These are phyloP conservation scores for Deuterostichococcus epilithicus DNA, from an alignment of 139 green algal species.

Conservation along the genomic window DNA sequence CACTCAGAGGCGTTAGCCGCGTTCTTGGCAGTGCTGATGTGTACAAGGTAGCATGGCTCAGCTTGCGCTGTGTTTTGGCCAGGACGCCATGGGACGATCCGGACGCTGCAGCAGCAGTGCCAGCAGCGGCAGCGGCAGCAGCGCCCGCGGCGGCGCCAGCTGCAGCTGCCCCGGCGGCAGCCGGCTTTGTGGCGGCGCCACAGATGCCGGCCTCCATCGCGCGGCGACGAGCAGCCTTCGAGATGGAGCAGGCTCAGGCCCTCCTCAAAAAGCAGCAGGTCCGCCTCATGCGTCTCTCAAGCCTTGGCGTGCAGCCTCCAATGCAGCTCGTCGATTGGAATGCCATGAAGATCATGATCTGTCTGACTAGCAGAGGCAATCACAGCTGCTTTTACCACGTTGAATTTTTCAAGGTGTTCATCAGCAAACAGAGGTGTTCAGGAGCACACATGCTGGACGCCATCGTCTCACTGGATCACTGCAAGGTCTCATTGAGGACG, in stretches of 20 bases:
- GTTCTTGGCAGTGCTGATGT: neutral
- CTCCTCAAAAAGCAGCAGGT: neutral
- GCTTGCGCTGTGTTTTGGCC: neutral
- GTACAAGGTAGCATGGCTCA: too few relatives aligned
- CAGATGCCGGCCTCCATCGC: constrained; percentile 4
- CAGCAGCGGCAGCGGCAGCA: neutral
- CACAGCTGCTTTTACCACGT: too few relatives aligned
- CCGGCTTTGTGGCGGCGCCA: neutral
- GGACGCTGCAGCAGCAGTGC: neutral
- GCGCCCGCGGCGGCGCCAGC: constrained; percentile 2
- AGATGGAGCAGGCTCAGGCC: neutral
- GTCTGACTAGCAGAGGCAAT: too few relatives aligned
- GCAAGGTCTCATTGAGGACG: too few relatives aligned
- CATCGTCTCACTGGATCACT: too few relatives aligned
- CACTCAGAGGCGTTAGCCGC: constrained; percentile 7
- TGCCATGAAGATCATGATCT: too few relatives aligned
- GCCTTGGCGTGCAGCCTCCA: too few relatives aligned
- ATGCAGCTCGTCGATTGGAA: too few relatives aligned
- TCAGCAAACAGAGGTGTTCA: too few relatives aligned
- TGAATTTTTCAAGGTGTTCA: too few relatives aligned
- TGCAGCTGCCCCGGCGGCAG: constrained; percentile 5
- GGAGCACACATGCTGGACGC: too few relatives aligned
- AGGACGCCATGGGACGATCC: constrained; percentile 58
- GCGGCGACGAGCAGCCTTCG: constrained; percentile 3
- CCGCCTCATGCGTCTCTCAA: neutral